These are phyloP conservation scores for Raffaelea arxii DNA, from an alignment of 2,329 filamentous ascomycete species.

Conservation along the genomic window DNA sequence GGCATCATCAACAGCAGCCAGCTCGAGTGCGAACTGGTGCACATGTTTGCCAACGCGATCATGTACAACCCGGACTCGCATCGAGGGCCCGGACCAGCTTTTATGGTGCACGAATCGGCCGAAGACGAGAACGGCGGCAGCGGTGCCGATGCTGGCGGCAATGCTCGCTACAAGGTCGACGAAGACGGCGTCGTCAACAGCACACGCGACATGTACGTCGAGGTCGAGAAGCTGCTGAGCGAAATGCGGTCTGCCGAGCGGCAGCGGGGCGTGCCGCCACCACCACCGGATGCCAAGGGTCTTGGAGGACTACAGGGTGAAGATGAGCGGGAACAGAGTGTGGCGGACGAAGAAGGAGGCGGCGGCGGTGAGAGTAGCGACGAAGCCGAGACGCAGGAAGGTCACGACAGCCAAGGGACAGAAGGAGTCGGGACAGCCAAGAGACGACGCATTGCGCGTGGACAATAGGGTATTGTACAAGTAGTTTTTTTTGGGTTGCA, in stretches of 20 bases:
- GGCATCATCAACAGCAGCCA: constrained; percentile 90
- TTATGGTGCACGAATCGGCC: constrained; percentile 35
- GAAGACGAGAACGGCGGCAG: constrained; percentile 22
- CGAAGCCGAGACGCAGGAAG: not conserved
- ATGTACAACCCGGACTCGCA: constrained; percentile 92
- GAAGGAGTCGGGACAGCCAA: constrained; percentile 14
- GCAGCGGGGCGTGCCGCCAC: constrained; percentile 31
- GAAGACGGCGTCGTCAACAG: constrained; percentile 84
- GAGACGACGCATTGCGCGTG: constrained; percentile 15
- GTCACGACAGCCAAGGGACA: not conserved
- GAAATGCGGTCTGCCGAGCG: constrained; percentile 68
- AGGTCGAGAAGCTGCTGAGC: constrained; percentile 70
- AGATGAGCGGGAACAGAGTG: constrained; percentile 5
- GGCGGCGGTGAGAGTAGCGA: not conserved
- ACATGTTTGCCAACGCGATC: constrained; percentile 96
- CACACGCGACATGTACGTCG: constrained; percentile 79
- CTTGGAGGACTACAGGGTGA: constrained; percentile 6
- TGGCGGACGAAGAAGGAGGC: not conserved
- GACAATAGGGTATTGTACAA: constrained; percentile 5
- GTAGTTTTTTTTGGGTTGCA: not conserved
- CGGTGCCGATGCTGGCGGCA: constrained; percentile 24
- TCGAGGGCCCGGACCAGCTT: constrained; percentile 56
- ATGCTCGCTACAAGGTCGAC: constrained; percentile 54
- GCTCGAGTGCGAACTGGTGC: constrained; percentile 83
- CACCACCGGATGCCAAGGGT: constrained; percentile 16